A percentile compares a stretch with the other conserved stretches of the same genome.
Conservation (phyloP, 495 filamentous ascomycete genomes). For the Aspergillus sclerotioniger region DNA sequence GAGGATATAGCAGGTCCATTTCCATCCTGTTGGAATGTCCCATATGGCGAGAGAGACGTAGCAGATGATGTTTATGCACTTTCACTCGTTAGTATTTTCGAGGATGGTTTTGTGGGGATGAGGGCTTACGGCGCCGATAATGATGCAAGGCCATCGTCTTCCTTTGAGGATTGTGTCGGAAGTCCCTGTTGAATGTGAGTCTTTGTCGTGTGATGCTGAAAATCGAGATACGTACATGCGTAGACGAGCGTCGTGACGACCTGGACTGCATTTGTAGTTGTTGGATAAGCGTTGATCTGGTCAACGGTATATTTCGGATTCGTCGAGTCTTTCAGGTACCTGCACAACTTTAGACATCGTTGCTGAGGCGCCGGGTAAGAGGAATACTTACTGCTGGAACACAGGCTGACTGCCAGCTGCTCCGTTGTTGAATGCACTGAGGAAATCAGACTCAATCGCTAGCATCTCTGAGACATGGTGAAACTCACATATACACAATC, state of each 20-base stretch:
- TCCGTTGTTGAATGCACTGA: slow-evolving; percentile 40
- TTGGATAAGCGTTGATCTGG: slow-evolving; percentile 48
- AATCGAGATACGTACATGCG: slow-evolving; percentile 33
- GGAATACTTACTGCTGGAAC: slow-evolving; percentile 35
- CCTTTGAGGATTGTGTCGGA: slow-evolving; percentile 54
- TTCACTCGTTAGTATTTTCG: slow-evolving; percentile 11
- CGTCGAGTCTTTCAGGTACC: slow-evolving; percentile 38
- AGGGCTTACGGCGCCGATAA: slow-evolving; percentile 44
- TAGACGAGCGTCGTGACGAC: slow-evolving; percentile 47
- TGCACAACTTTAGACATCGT: neutral
- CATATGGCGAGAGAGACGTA: slow-evolving; percentile 41
- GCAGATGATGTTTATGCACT: slow-evolving; percentile 39
- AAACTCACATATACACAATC: slow-evolving; percentile 39
- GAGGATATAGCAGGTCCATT: slow-evolving; percentile 44
- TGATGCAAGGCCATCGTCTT: slow-evolving; percentile 54
- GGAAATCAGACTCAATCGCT: neutral
- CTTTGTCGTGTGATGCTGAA: neutral
- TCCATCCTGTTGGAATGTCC: slow-evolving; percentile 46
- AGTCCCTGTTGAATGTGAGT: slow-evolving; percentile 24
- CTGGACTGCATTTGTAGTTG: slow-evolving; percentile 45
- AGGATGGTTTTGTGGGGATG: neutral
- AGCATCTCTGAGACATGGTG: neutral
- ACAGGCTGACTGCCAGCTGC: slow-evolving; percentile 32
- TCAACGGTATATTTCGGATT: slow-evolving; percentile 38
- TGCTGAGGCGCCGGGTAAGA: neutral